Conservation (phyloP, 495 filamentous ascomycete species). For the Tuber microsphaerosporum region DNA sequence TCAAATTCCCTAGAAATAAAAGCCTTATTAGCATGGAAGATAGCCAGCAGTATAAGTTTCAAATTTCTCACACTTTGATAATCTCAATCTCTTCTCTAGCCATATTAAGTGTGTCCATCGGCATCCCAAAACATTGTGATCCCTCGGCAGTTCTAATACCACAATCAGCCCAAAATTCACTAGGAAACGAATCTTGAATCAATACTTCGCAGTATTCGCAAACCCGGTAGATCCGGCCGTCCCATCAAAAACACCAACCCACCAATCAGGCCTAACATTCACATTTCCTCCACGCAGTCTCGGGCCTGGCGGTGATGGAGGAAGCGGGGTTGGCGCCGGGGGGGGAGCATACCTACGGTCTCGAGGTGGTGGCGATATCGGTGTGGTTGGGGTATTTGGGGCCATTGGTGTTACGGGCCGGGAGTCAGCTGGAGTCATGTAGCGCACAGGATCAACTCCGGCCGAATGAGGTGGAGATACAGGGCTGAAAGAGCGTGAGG, state of each 20-base stretch:
- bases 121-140: slow-evolving; percentile 36
- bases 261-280: slow-evolving; percentile 34
- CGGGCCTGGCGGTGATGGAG: slow-evolving; percentile 19
- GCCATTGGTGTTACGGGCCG: slow-evolving; percentile 25
- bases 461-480: background rate
- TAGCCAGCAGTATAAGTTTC: background rate
- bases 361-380: slow-evolving; percentile 26
- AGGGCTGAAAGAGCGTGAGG: slow-evolving; percentile 12
- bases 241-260: slow-evolving; percentile 34
- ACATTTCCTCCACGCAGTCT: slow-evolving; percentile 31
- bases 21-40: background rate
- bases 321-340: slow-evolving; percentile 28
- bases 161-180: background rate
- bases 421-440: background rate
- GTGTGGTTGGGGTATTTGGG: slow-evolving; percentile 28
- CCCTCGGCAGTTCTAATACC: slow-evolving; percentile 30
- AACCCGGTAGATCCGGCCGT: slow-evolving; percentile 30
- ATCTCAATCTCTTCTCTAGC: slow-evolving; percentile 41
- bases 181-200: background rate
- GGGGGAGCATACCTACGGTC: slow-evolving; percentile 29
- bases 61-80: slow-evolving; percentile 39
- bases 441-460: background rate
- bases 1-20: slow-evolving; percentile 45
- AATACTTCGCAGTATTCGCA: slow-evolving; percentile 27
- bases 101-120: slow-evolving; percentile 38